Conservation (phyloP, 2,329 filamentous ascomycete species). For the Beauveria medogensis region DNA sequence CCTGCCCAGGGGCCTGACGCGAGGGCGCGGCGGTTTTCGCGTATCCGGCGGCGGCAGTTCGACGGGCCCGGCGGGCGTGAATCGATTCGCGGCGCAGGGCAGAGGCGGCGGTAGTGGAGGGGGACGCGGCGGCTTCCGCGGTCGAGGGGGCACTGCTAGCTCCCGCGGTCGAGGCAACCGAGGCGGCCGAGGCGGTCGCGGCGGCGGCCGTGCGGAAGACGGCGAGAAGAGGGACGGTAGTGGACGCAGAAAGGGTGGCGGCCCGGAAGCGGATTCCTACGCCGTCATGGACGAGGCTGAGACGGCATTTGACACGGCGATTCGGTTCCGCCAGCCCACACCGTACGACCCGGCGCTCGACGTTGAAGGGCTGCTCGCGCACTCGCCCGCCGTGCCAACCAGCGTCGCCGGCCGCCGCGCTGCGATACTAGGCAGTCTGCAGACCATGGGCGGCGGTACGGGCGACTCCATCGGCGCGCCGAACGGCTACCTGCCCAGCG, state of each 20-base stretch:
- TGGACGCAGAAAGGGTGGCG: constrained; percentile 11
- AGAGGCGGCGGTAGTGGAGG: not conserved
- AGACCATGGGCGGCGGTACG: constrained; percentile 22
- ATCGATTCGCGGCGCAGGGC: not conserved
- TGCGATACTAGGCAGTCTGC: constrained; percentile 28
- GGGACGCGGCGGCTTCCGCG: constrained; percentile 10
- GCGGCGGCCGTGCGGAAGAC: constrained; percentile 10
- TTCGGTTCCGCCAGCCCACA: constrained; percentile 27
- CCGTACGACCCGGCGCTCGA: constrained; percentile 27
- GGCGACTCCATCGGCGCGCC: constrained; percentile 26
- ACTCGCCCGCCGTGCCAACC: constrained; percentile 23
- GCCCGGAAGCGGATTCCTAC: constrained; percentile 15
- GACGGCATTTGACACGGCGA: constrained; percentile 26
- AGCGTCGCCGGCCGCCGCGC: constrained; percentile 22
- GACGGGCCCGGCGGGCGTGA: not conserved
- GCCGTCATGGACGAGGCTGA: constrained; percentile 24
- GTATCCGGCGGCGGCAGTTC: constrained; percentile 11
- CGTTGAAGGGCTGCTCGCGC: constrained; percentile 22
- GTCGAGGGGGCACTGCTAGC: no score
- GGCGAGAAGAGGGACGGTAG: constrained; percentile 10
- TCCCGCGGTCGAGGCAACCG: constrained; percentile 5
- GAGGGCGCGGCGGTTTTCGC: constrained; percentile 19
- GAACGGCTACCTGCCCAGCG: constrained; percentile 22
- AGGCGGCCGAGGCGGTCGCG: constrained; percentile 6
- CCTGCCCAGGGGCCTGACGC: constrained; percentile 24